Conservation (phyloP, 805 yeast genomes). For the Candida argentea region DNA sequence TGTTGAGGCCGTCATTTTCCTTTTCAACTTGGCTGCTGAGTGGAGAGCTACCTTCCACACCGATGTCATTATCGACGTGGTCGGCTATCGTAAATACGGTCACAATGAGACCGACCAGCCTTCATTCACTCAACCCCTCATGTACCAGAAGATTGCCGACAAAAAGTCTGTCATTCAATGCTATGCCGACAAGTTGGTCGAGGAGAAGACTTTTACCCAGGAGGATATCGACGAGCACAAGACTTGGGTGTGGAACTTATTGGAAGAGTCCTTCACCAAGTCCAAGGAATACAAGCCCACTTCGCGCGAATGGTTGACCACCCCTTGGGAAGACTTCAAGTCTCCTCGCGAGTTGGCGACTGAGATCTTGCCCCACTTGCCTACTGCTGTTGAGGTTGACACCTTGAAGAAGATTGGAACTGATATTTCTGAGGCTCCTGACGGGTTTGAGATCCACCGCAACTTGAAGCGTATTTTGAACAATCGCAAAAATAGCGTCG, state of each 20-base stretch:
- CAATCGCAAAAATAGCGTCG: constrained; percentile 77
- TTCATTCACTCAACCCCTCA: constrained; percentile 93
- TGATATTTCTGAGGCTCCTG: constrained; percentile 75
- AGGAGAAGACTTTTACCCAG: constrained; percentile 81
- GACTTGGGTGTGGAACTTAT: constrained; percentile 93
- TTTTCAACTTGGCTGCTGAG: constrained; percentile 95
- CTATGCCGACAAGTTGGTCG: constrained; percentile 68
- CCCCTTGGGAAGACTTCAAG: constrained; percentile 98
- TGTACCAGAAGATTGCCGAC: constrained; percentile 86
- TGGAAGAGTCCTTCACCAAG: constrained; percentile 83
- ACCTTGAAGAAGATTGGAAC: constrained; percentile 70
- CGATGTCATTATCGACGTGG: constrained; percentile 92
- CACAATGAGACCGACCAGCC: constrained; percentile 99
- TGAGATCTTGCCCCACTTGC: constrained; percentile 90
- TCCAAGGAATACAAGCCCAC: constrained; percentile 86
- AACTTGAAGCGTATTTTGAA: constrained; percentile 91
- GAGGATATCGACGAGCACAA: constrained; percentile 93
- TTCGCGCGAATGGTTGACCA: constrained; percentile 94
- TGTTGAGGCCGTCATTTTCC: constrained; percentile 83
- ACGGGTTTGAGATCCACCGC: constrained; percentile 81
- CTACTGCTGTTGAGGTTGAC: constrained; percentile 76
- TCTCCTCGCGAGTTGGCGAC: constrained; percentile 95
- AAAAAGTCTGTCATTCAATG: constrained; percentile 83
- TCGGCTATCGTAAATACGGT: constrained; percentile 97
- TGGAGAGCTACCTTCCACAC: constrained; percentile 96